Conservation (phyloP, 345 rosid species). For the Cardiospermum halicacabum region DNA sequence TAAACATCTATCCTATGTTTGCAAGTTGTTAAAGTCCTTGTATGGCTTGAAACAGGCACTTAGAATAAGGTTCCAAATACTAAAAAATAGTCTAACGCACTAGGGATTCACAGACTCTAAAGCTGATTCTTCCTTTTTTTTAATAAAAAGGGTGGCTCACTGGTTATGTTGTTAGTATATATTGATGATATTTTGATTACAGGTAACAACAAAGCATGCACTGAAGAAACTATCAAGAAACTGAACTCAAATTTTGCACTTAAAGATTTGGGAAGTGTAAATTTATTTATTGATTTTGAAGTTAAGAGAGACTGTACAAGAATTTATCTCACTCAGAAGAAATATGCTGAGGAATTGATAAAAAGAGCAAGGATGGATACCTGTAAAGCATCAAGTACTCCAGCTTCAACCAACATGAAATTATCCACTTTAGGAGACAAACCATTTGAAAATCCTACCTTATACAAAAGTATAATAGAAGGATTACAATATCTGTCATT, state of each 20-base stretch:
- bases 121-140: constrained; percentile 1
- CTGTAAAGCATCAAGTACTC: no score
- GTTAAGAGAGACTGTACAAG: no score
- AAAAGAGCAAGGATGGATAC: no score
- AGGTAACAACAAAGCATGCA: no score
- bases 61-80: background rate
- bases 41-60: background rate
- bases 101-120: background rate
- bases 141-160: no score
- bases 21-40: background rate
- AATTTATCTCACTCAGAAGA: no score
- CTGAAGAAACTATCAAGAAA: background rate
- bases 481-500: background rate
- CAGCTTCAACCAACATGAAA: no score
- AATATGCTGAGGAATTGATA: no score
- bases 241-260: background rate
- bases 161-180: background rate
- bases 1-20: background rate
- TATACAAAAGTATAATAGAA: background rate
- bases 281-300: no score
- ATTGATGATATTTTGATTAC: background rate
- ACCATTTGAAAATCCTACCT: background rate
- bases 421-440: no score
- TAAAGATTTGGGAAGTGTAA: background rate
- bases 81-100: background rate